A percentile compares a stretch with the other conserved stretches of the same genome.
Evolutionary conservation across 2,329 filamentous ascomycete species (phyloP).

Genomic region (Oidium heveae): DNA sequence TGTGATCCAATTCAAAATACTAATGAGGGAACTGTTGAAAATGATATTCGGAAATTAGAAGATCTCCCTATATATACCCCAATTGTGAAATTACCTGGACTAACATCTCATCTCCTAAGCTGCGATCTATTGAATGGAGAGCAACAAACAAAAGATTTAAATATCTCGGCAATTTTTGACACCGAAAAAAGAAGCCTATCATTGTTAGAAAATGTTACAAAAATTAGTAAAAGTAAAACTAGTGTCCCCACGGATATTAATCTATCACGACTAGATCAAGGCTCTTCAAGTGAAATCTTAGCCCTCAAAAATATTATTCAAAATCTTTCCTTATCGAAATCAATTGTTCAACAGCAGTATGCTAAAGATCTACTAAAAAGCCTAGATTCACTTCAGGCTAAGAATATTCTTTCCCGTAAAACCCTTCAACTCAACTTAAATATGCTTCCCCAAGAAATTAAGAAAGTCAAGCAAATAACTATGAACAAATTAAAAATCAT

Average conservation of each 20-base stretch:
- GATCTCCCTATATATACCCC: background rate
- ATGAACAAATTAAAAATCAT: slow-evolving; percentile 4
- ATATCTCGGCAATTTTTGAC: background rate
- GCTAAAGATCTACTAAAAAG: slow-evolving; percentile 16
- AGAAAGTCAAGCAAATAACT: slow-evolving; percentile 7
- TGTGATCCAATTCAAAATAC: background rate
- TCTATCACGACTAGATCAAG: too few species aligned
- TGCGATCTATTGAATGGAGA: background rate
- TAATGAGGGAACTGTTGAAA: background rate
- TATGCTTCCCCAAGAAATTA: slow-evolving; percentile 6
- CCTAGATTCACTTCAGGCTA: slow-evolving; percentile 11
- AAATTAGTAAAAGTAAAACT: background rate
- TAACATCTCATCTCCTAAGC: background rate
- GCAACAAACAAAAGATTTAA: background rate
- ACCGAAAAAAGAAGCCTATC: background rate
- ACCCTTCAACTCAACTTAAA: background rate
- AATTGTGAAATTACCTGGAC: background rate
- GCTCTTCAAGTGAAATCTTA: slow-evolving; percentile 1
- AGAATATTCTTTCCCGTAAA: background rate
- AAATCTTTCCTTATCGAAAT: slow-evolving; percentile 11
- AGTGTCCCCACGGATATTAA: too few species aligned
- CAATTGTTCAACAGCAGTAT: slow-evolving; percentile 17
- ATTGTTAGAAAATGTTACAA: background rate
- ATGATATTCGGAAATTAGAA: background rate
- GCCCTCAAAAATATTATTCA: slow-evolving; percentile 12